phyloP scores from a whole-genome alignment of 78 protist species.

The Mastigamoeba balamuthi region DNA sequence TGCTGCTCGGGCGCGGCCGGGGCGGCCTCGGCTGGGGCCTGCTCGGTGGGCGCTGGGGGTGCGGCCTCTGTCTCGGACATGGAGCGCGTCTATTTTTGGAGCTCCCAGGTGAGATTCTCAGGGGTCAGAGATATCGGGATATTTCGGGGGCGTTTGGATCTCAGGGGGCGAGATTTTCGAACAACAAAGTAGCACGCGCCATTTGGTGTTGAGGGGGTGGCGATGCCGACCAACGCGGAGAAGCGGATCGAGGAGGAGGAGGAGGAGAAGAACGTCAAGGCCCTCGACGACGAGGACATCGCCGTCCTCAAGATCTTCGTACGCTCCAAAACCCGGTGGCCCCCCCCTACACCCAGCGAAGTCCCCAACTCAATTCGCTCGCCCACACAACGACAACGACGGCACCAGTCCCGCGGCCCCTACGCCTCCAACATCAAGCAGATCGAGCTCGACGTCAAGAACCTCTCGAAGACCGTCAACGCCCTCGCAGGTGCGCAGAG shows the following conservation, averaged over 20 bases:
- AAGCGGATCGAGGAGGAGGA: constrained; percentile 15
- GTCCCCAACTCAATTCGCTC: not conserved
- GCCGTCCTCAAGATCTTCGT: constrained; percentile 84
- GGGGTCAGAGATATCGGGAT: too few species aligned
- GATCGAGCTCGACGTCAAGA: constrained; percentile 67
- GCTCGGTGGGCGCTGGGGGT: too few species aligned
- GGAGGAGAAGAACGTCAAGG: constrained; percentile 25
- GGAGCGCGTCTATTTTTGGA: too few species aligned
- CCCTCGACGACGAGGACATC: constrained; percentile 94
- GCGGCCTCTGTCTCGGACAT: too few species aligned
- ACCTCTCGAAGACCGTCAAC: constrained; percentile 36
- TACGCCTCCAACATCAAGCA: constrained; percentile 60
- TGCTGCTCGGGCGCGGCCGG: too few species aligned
- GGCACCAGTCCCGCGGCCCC: constrained; percentile 77
- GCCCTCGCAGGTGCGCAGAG: constrained; percentile 32
- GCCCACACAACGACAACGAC: not conserved
- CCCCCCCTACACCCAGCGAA: too few species aligned
- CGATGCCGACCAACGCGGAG: not conserved
- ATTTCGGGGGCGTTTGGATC: too few species aligned
- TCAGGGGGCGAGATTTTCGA: too few species aligned
- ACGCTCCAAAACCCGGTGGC: not conserved
- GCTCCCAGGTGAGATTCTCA: too few species aligned
- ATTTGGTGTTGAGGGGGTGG: too few species aligned
- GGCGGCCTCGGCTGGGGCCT: too few species aligned
- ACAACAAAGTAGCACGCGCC: too few species aligned